Evolutionary conservation across 805 yeast genomes (phyloP), one percentile per base, ranked within the genome.

Genomic region (Cyberlindnera mississippiensis): DNA sequence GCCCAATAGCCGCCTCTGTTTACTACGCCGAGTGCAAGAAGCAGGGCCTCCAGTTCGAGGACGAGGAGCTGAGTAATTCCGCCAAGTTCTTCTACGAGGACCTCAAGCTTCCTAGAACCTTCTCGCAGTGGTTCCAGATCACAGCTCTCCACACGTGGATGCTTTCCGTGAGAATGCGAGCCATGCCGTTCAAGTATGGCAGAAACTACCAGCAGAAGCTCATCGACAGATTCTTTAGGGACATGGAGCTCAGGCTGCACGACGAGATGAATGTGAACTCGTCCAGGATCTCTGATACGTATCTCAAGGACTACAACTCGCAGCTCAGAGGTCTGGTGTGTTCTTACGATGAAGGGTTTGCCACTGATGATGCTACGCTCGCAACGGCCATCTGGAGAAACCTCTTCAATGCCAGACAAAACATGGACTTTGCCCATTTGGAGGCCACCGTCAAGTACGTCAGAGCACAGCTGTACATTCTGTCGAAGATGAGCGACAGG

Each of bases 61-160:
- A 82, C 45, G 90, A 83, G 57, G 81, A 78, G 29, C 67, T 85
- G 31, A 75, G 85, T 4, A 79, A 76, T 15, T 75, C 85, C 5
- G 96, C 96, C 2, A 69, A 68, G 41, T 93, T 87, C 60, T 93
- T 88, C 72, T 93, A 88, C 60, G 85, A 86, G 41, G 85, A 90
- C 11, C 68, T 93, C 43, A 82, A 78, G 19, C 68, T 93, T 56
- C 96, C 96, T 28, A 73, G 76, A 59, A 83, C 97, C 1, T 90
- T 91, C 59, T 79, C 91, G n/a, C 95, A 89, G 63, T 91, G 96
- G 96, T 91, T 83, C 62, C 98, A 91, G 65, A 84, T 93, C 48
- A 85, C 96, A 6, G 71, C 83, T 1, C 71, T 93, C 51, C 99
- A 93, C 63, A 80, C 86, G 45, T 93, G 99, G 99, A 81, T 93